Percentiles rank a stretch among this genome's conserved stretches.
Evolutionary conservation across 176 grass and related monocot genomes (phyloP).

Genomic region (Triticum turgidum): DNA sequence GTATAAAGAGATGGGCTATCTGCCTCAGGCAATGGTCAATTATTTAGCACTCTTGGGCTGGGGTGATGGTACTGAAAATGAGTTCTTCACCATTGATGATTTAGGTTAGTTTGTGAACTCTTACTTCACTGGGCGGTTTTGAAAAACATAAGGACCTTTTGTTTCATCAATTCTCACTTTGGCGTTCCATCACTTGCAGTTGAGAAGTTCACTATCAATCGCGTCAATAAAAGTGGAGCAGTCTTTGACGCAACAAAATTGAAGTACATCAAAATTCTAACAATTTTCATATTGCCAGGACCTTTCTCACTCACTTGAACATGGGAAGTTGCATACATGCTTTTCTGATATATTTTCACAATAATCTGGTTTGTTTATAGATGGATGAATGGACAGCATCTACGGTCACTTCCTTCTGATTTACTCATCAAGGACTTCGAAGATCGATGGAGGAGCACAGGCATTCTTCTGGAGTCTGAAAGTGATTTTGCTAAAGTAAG

Average conservation of each 20-base stretch:
- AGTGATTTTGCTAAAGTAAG: constrained; percentile 70
- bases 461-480: constrained; percentile 78
- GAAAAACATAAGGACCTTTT: background rate
- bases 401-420: constrained; percentile 73
- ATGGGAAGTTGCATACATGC: background rate
- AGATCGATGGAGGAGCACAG: constrained; percentile 71
- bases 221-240: constrained; percentile 98
- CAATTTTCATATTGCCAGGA: background rate
- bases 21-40: constrained; percentile 96
- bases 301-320: background rate
- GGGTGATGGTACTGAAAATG: constrained; percentile 99
- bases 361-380: constrained; percentile 39
- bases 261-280: constrained; percentile 51
- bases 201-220: constrained; percentile 85
- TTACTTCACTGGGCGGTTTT: background rate
- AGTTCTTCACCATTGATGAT: constrained; percentile 86
- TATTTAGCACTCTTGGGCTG: constrained; percentile 92
- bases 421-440: constrained; percentile 71
- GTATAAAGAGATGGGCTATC: constrained; percentile 99
- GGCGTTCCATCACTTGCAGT: constrained; percentile 39
- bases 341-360: background rate
- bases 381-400: constrained; percentile 97
- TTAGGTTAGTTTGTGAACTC: constrained; percentile 54
- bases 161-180: background rate
- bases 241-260: constrained; percentile 90